These are phyloP conservation scores for Naegleria lovaniensis DNA, from an alignment of 208 protist species.

Conservation along the genomic window DNA sequence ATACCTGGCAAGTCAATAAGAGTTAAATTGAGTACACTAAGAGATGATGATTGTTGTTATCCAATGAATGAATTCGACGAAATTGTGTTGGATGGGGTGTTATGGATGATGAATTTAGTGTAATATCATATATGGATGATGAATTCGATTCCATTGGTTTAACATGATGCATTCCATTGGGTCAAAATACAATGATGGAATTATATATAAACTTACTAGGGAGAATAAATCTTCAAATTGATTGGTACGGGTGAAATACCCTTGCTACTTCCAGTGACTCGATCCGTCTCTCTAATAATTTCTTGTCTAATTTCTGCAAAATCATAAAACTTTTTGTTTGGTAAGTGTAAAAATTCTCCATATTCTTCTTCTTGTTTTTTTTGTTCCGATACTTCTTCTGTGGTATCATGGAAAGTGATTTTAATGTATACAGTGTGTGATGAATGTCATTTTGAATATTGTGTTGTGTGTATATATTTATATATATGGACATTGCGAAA, in stretches of 20 bases:
- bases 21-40: not conserved
- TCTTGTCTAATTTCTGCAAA: constrained; percentile 88
- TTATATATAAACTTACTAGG: constrained; percentile 26
- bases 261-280: constrained; percentile 84
- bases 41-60: not conserved
- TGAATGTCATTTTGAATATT: no score
- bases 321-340: constrained; percentile 80
- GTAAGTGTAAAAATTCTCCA: constrained; percentile 69
- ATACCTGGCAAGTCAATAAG: constrained; percentile 12
- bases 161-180: no score
- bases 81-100: not conserved
- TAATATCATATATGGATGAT: no score
- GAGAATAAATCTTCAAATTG: constrained; percentile 89
- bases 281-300: constrained; percentile 90
- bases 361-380: constrained; percentile 49
- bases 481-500: no score
- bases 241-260: constrained; percentile 92
- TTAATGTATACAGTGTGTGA: no score
- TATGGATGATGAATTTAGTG: not conserved
- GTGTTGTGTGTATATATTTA: no score
- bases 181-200: no score
- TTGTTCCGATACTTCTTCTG: constrained; percentile 56
- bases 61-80: not conserved
- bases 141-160: no score
- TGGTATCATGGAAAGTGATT: no score